These are phyloP conservation scores for Backusella australiensis DNA, from an alignment of 192 early-diverging fungal genomes.

Conservation along the genomic window DNA sequence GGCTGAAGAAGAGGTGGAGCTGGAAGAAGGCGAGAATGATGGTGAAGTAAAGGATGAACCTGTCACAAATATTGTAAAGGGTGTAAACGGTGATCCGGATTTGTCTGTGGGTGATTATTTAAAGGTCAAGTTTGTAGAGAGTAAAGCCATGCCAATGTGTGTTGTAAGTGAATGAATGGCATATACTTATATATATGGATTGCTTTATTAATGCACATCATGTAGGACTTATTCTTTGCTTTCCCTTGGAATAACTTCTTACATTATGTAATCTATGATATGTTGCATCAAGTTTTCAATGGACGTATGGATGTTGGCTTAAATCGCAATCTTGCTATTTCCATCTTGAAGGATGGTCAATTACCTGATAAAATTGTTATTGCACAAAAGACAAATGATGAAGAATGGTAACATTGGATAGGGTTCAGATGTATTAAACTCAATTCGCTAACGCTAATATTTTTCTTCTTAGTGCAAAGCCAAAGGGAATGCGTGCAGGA, in stretches of 20 bases:
- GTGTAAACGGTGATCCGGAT: constrained; percentile 15
- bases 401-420: constrained; percentile 58
- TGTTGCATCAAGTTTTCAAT: constrained; percentile 97
- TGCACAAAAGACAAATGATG: constrained; percentile 84
- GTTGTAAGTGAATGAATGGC: constrained; percentile 32
- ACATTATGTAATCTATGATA: constrained; percentile 98
- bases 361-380: constrained; percentile 82
- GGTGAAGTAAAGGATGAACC: neutral
- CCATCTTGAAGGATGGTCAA: constrained; percentile 81
- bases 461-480: constrained; percentile 54
- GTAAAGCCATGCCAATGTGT: constrained; percentile 62
- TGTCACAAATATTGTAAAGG: constrained; percentile 10
- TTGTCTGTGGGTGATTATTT: constrained; percentile 72
- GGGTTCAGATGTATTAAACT: too few relatives aligned
- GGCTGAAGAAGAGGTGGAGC: constrained; percentile 12
- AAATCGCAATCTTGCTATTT: constrained; percentile 56
- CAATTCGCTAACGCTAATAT: too few relatives aligned
- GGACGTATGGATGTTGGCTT: constrained; percentile 71
- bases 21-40: neutral
- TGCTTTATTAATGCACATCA: neutral
- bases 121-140: constrained; percentile 66
- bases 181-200: neutral
- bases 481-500: constrained; percentile 88
- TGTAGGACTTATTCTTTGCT: constrained; percentile 83
- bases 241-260: constrained; percentile 99